phyloP scores from a whole-genome alignment of 2,329 filamentous ascomycete species.

The Biscogniauxia marginata region DNA sequence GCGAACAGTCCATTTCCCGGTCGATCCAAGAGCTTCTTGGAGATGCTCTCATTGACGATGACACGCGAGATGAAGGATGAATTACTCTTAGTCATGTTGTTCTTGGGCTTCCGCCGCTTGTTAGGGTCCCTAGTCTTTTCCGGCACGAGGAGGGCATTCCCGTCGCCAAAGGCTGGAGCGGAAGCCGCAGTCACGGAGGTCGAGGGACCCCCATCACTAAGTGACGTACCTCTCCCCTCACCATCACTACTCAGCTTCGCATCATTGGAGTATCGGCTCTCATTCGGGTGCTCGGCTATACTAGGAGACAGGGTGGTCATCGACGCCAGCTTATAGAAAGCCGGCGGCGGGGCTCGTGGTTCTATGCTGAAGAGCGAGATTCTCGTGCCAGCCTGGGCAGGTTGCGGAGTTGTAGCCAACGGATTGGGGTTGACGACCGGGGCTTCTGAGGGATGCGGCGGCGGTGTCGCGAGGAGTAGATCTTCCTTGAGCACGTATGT shows the following conservation, averaged over 20 bases:
- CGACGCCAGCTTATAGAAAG: slow-evolving; percentile 54
- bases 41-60: slow-evolving; percentile 79
- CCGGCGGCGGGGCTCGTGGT: slow-evolving; percentile 53
- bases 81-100: slow-evolving; percentile 97
- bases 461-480: slow-evolving; percentile 87
- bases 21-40: slow-evolving; percentile 77
- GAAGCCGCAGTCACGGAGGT: slow-evolving; percentile 41
- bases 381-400: slow-evolving; percentile 82
- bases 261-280: slow-evolving; percentile 60
- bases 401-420: slow-evolving; percentile 77
- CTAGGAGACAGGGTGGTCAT: slow-evolving; percentile 50
- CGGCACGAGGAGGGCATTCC: slow-evolving; percentile 70
- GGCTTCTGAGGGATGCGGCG: slow-evolving; percentile 91
- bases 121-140: slow-evolving; percentile 67
- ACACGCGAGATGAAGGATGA: slow-evolving; percentile 98
- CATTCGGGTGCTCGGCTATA: slow-evolving; percentile 62
- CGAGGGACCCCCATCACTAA: slow-evolving; percentile 46
- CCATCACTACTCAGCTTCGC: slow-evolving; percentile 56
- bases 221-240: slow-evolving; percentile 52
- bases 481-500: slow-evolving; percentile 91
- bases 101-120: slow-evolving; percentile 93
- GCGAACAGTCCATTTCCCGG: slow-evolving; percentile 78
- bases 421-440: slow-evolving; percentile 87
- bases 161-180: slow-evolving; percentile 78
- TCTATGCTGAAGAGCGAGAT: slow-evolving; percentile 75